Evolutionary conservation across 1,284 basidiomycete species (phyloP).

Genomic region (Marasmius fiardii): DNA sequence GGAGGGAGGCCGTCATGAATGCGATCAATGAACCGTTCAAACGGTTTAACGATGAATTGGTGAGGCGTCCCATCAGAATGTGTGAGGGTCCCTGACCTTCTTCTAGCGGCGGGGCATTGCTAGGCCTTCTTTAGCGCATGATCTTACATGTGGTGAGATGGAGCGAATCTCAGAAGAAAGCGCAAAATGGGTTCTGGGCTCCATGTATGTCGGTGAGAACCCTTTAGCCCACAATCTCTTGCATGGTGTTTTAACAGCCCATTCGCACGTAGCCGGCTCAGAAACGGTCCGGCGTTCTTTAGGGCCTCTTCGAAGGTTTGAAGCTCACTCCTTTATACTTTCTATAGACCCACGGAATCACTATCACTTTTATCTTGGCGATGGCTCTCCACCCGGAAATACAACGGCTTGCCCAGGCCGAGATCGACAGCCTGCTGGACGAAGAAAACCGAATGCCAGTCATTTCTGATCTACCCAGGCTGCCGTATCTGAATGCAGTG

Average conservation of each 20-base stretch:
- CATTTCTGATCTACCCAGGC: constrained; percentile 13
- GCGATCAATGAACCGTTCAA: constrained; percentile 7
- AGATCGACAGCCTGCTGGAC: constrained; percentile 15
- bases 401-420: constrained; percentile 18
- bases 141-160: background rate
- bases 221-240: background rate
- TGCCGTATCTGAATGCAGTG: constrained; percentile 19
- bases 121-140: background rate
- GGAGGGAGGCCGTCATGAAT: background rate
- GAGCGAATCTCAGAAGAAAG: constrained; percentile 8
- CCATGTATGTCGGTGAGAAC: constrained; percentile 24
- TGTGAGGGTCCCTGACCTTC: constrained; percentile 1
- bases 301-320: background rate
- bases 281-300: constrained; percentile 18
- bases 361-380: constrained; percentile 23
- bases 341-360: constrained; percentile 23
- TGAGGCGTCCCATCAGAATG: constrained; percentile 20
- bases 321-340: background rate
- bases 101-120: background rate
- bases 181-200: constrained; percentile 20
- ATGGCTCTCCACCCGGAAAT: constrained; percentile 21
- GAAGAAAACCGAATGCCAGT: constrained; percentile 13
- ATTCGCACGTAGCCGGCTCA: constrained; percentile 17
- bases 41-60: constrained; percentile 6
- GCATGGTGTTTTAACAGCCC: background rate